These are phyloP conservation scores for Plasmopara viticola DNA, from an alignment of 352 stramenopile genomes.

Conservation along the genomic window DNA sequence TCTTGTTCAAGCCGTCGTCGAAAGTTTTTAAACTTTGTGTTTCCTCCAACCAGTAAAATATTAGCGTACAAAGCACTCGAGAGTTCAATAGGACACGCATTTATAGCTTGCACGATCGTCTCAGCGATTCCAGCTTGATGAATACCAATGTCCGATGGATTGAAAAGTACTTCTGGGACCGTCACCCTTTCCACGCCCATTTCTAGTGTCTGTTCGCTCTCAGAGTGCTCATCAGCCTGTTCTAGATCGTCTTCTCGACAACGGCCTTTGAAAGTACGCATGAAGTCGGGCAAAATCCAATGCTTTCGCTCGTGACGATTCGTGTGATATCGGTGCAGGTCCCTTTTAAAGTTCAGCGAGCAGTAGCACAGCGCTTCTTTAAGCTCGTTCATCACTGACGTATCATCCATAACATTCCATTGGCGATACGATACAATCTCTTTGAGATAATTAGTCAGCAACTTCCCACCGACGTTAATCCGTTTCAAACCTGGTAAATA, in stretches of 20 bases:
- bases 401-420: constrained; percentile 94
- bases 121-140: constrained; percentile 81
- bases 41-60: constrained; percentile 84
- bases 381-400: constrained; percentile 63
- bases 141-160: constrained; percentile 88
- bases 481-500: constrained; percentile 47
- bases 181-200: constrained; percentile 85
- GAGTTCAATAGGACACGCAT: constrained; percentile 65
- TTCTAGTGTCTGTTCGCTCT: constrained; percentile 56
- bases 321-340: constrained; percentile 51
- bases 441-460: constrained; percentile 96
- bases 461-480: constrained; percentile 92
- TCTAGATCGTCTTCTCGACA: constrained; percentile 21
- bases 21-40: constrained; percentile 84
- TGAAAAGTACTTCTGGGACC: constrained; percentile 89
- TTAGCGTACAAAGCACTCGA: constrained; percentile 77
- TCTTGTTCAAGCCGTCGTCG: constrained; percentile 58
- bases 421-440: constrained; percentile 94
- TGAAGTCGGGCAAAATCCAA: constrained; percentile 83
- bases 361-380: constrained; percentile 90
- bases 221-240: constrained; percentile 6
- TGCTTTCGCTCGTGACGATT: constrained; percentile 35
- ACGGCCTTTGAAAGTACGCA: constrained; percentile 54
- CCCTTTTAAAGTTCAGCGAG: constrained; percentile 76
- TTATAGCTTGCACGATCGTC: constrained; percentile 79